Percentiles rank a stretch among this genome's conserved stretches.
These are phyloP conservation scores for Phanerochaete carnosa DNA, from an alignment of 768 basidiomycete species.

Conservation along the genomic window DNA sequence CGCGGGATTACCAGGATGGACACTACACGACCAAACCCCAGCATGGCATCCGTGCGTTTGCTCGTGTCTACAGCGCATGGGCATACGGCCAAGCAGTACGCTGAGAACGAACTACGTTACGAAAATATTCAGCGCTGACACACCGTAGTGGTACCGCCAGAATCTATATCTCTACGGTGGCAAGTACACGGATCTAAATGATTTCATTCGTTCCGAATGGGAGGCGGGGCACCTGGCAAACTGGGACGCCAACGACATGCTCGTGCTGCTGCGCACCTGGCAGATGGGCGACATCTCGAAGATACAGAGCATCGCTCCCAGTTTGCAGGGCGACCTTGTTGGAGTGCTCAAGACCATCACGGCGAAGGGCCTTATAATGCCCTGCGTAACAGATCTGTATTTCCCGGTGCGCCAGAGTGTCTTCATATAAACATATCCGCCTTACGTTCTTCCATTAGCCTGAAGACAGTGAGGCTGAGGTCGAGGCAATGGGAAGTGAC, in stretches of 20 bases:
- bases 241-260: conserved; percentile 56
- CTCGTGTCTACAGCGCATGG: conserved; percentile 55
- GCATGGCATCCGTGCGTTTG: conserved; percentile 52
- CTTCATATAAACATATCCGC: background rate
- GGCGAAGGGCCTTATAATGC: conserved; percentile 55
- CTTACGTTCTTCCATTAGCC: conserved; percentile 33
- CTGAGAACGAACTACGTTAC: conserved; percentile 2
- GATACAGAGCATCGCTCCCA: conserved; percentile 30
- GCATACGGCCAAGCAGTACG: conserved; percentile 53
- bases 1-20: conserved; percentile 52
- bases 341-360: conserved; percentile 40
- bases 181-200: conserved; percentile 42
- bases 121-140: background rate
- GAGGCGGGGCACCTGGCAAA: conserved; percentile 37
- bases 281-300: conserved; percentile 46
- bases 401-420: conserved; percentile 38
- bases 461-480: conserved; percentile 51
- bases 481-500: conserved; percentile 35
- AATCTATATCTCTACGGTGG: conserved; percentile 42
- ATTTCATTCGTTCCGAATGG: conserved; percentile 52
- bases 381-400: conserved; percentile 56
- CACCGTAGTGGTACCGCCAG: conserved; percentile 50
- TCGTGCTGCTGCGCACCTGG: conserved; percentile 50
- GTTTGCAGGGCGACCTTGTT: conserved; percentile 33
- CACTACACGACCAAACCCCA: conserved; percentile 48